phyloP scores from a whole-genome alignment of 345 rosid species.

The Lepidium aucheri region DNA sequence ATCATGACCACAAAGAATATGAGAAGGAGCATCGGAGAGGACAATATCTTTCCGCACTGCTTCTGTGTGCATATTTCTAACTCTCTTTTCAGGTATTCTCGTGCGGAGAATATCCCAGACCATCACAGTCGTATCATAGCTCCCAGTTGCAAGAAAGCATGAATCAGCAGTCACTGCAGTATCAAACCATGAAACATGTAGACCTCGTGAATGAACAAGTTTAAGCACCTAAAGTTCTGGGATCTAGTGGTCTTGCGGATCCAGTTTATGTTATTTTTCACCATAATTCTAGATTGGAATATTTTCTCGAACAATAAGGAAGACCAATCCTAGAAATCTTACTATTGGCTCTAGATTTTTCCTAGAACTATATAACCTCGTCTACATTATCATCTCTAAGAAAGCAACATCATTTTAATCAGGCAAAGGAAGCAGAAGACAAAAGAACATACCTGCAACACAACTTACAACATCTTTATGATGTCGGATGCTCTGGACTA shows the following conservation, averaged over 20 bases:
- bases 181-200: slow-evolving; percentile 3
- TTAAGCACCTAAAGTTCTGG: neutral
- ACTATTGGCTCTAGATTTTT: neutral
- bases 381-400: slow-evolving; percentile 8
- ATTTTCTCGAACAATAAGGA: too few species aligned
- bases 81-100: slow-evolving; percentile 57
- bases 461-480: slow-evolving; percentile 97
- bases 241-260: neutral
- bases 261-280: neutral
- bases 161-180: slow-evolving; percentile 83
- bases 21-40: slow-evolving; percentile 83
- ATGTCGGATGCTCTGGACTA: slow-evolving; percentile 91
- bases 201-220: neutral
- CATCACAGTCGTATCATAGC: slow-evolving; percentile 95
- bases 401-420: neutral
- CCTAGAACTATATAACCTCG: neutral
- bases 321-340: neutral
- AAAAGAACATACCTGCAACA: slow-evolving; percentile 69
- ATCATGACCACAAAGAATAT: slow-evolving; percentile 91
- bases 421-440: neutral
- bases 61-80: slow-evolving; percentile 43
- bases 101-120: slow-evolving; percentile 73
- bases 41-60: slow-evolving; percentile 56
- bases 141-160: slow-evolving; percentile 85
- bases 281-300: neutral